Base-by-base conservation (phyloP, 1,284 basidiomycete species). In the Puccinia coronata region DNA sequence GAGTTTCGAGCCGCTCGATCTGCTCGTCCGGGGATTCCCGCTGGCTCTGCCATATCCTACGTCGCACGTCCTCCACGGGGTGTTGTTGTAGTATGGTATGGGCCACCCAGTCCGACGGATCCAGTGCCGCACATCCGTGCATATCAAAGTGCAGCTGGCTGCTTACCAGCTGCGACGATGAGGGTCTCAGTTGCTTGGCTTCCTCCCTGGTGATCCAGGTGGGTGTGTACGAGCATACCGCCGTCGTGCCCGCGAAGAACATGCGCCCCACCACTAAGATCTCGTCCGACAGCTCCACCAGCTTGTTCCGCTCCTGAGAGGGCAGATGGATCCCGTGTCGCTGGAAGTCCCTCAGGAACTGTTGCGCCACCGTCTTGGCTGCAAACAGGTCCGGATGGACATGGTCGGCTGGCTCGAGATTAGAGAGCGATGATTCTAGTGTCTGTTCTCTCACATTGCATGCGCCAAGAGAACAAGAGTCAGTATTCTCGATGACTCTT, bases 1-100 rank as follows among this genome's bases (percentile, higher is more conserved):
- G 88, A n/a, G 87, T 87, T 83, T 97, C 95, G 53, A 98, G 86
- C 5, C 91, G 89, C 34, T 90, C 88, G 82, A 95, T 88, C 84
- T 93, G 92, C 82, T 90, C 85, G n/a, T 87, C 84, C 76, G 86
- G 84, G 82, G 87, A 82, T 79, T 67, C 51, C 59, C 69, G 70
- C 43, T 77, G 79, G 23, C 80, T 76, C 5, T 47, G 61, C 69
- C 82, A 82, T 25, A 83, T 75, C 6, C 67, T 28, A 53, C 82
- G 73, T 2, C 83, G 82, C 9, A 83, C 65, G 23, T 25, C 23
- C 20, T 65, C 67, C 25, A 49, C 14, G 20, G 83, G 83, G 69
- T 83, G 83, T 39, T 82, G 69, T 4, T 82, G 28, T 8, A 82
- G 53, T 4, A 83, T 49, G n/a, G 59, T 49, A 12, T 82, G 47